These are phyloP conservation scores for Claviceps digitariae DNA, from an alignment of 2,329 filamentous ascomycete genomes.

Conservation along the genomic window DNA sequence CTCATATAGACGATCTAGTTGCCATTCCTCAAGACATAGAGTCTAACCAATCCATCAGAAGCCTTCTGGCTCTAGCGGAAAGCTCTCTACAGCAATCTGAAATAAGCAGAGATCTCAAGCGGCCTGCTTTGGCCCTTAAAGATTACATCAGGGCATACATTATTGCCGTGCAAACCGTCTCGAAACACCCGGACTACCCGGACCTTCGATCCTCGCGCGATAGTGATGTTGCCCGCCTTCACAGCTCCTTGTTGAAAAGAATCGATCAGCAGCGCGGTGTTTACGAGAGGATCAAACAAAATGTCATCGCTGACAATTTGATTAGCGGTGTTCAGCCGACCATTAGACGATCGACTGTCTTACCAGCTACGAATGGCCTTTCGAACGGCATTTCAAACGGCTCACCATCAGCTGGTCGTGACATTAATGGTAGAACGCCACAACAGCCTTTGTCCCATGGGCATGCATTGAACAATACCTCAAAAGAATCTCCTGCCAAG, in stretches of 20 bases:
- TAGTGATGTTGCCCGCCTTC: conserved; percentile 32
- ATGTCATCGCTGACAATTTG: conserved; percentile 50
- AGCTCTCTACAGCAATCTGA: conserved; percentile 44
- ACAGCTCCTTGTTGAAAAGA: conserved; percentile 35
- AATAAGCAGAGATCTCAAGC: conserved; percentile 46
- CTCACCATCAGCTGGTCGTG: background rate
- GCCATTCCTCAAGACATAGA: conserved; percentile 33
- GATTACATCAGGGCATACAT: conserved; percentile 76
- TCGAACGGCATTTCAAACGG: background rate
- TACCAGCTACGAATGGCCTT: conserved; percentile 6
- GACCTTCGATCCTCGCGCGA: conserved; percentile 41
- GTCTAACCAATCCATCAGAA: conserved; percentile 35
- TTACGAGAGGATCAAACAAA: conserved; percentile 44
- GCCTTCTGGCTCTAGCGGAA: conserved; percentile 39
- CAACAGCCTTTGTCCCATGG: conserved; percentile 2
- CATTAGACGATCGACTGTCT: conserved; percentile 8
- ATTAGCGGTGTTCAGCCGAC: conserved; percentile 43
- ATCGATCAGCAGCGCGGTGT: conserved; percentile 32
- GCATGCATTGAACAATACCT: conserved; percentile 4
- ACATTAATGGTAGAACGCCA: background rate
- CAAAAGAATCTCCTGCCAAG: conserved; percentile 15
- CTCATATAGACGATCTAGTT: conserved; percentile 41
- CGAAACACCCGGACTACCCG: conserved; percentile 61
- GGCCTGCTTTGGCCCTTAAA: conserved; percentile 62
- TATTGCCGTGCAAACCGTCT: conserved; percentile 63